phyloP scores from a whole-genome alignment of 2,329 filamentous ascomycete genomes.

The Aspergillus oerlinghausenensis region DNA sequence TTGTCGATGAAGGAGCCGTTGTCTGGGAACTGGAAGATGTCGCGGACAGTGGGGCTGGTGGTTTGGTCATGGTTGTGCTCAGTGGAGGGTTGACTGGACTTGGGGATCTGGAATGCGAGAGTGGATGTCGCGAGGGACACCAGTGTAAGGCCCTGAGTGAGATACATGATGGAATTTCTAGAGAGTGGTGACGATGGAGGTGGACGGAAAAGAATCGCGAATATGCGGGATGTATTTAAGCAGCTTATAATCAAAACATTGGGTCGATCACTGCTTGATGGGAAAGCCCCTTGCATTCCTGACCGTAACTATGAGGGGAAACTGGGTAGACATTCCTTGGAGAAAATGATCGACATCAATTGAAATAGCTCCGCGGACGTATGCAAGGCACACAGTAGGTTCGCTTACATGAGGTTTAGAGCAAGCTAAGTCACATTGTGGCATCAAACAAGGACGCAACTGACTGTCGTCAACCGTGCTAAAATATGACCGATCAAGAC shows the following conservation, averaged over 20 bases:
- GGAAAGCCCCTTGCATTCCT: background rate
- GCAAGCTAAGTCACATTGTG: background rate
- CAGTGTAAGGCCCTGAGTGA: background rate
- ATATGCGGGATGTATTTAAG: background rate
- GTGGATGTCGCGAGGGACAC: background rate
- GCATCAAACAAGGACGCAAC: too few species aligned
- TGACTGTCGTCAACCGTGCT: too few species aligned
- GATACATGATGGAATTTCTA: background rate
- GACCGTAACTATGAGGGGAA: background rate
- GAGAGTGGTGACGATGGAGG: background rate
- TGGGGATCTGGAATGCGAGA: background rate
- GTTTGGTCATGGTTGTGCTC: background rate
- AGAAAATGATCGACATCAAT: background rate
- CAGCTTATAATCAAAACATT: background rate
- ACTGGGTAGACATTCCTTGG: background rate
- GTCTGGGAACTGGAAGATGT: conserved; percentile 19
- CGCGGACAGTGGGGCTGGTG: background rate
- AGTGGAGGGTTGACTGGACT: background rate
- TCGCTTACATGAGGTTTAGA: background rate
- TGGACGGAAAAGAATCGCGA: too few species aligned
- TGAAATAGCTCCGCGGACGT: background rate
- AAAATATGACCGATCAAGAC: too few species aligned
- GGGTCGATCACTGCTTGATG: background rate
- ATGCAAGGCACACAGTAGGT: background rate
- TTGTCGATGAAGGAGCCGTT: conserved; percentile 23